A percentile compares a stretch with the other conserved stretches of the same genome.
phyloP scores from a whole-genome alignment of 495 filamentous ascomycete genomes.

The Patellaria atrata region DNA sequence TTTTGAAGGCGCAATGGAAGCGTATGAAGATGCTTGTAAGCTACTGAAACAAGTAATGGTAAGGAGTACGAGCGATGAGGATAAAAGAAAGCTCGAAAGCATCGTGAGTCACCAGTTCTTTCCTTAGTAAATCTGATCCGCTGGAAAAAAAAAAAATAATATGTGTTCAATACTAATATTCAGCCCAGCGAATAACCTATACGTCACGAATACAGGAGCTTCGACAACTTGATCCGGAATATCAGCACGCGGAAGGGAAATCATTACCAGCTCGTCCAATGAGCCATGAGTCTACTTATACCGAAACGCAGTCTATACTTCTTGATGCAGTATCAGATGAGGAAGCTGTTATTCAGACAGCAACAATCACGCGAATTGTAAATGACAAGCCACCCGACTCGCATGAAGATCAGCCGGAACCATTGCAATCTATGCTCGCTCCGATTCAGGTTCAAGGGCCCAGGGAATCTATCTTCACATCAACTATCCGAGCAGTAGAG shows the following conservation, averaged over 20 bases:
- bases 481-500: conserved; percentile 22
- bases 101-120: conserved; percentile 55
- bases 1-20: conserved; percentile 80
- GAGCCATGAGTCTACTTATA: conserved; percentile 36
- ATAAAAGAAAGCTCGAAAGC: conserved; percentile 69
- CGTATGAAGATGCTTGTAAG: conserved; percentile 78
- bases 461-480: conserved; percentile 20
- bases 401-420: conserved; percentile 5
- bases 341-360: conserved; percentile 32
- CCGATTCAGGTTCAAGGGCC: conserved; percentile 6
- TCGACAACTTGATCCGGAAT: conserved; percentile 47
- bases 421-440: conserved; percentile 4
- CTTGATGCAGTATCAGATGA: conserved; percentile 37
- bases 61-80: conserved; percentile 66
- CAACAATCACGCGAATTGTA: conserved; percentile 31
- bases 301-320: conserved; percentile 12
- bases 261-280: conserved; percentile 66
- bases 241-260: conserved; percentile 44
- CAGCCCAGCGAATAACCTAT: conserved; percentile 66
- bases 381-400: conserved; percentile 19
- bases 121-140: neutral
- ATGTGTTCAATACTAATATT: conserved; percentile 9
- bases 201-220: conserved; percentile 76
- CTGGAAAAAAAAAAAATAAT: neutral
- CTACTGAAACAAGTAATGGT: conserved; percentile 77